Evolutionary conservation across 768 basidiomycete species (phyloP).

Genomic region (Trametes cingulata): DNA sequence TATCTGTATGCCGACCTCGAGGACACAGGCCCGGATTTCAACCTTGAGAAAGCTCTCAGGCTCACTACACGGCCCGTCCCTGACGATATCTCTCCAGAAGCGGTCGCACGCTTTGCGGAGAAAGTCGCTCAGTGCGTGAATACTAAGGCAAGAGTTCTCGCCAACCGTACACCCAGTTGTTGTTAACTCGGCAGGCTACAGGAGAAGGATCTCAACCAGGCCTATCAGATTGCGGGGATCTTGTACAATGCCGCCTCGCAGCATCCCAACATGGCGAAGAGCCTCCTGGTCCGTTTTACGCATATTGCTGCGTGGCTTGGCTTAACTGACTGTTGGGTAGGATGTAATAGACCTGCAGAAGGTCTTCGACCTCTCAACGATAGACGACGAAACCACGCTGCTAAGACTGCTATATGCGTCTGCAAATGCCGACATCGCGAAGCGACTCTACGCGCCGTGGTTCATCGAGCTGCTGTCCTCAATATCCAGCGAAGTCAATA

Average conservation of each 20-base stretch:
- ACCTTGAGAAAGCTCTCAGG: constrained; percentile 58
- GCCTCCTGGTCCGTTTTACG: constrained; percentile 48
- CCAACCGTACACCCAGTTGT: neutral
- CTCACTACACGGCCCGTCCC: constrained; percentile 58
- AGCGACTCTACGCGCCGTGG: constrained; percentile 43
- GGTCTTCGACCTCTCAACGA: constrained; percentile 53
- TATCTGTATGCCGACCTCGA: constrained; percentile 65
- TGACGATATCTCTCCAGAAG: constrained; percentile 53
- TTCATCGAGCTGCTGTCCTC: constrained; percentile 46
- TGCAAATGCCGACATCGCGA: constrained; percentile 64
- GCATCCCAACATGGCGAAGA: constrained; percentile 45
- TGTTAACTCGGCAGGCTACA: neutral
- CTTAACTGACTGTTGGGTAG: constrained; percentile 37
- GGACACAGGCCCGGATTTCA: constrained; percentile 49
- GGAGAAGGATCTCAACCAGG: constrained; percentile 52
- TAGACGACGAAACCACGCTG: constrained; percentile 56
- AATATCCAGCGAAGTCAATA: constrained; percentile 39
- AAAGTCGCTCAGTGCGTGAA: constrained; percentile 56
- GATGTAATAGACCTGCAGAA: constrained; percentile 53
- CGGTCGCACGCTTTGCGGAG: constrained; percentile 54
- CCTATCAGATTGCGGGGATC: constrained; percentile 62
- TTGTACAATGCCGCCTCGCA: constrained; percentile 69
- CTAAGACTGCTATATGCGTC: constrained; percentile 62
- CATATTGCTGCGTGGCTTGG: no score
- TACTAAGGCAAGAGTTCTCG: constrained; percentile 48